Percentiles rank a stretch among this genome's conserved stretches.
These are phyloP conservation scores for Kwoniella dendrophila DNA, from an alignment of 768 basidiomycete species.

Conservation along the genomic window DNA sequence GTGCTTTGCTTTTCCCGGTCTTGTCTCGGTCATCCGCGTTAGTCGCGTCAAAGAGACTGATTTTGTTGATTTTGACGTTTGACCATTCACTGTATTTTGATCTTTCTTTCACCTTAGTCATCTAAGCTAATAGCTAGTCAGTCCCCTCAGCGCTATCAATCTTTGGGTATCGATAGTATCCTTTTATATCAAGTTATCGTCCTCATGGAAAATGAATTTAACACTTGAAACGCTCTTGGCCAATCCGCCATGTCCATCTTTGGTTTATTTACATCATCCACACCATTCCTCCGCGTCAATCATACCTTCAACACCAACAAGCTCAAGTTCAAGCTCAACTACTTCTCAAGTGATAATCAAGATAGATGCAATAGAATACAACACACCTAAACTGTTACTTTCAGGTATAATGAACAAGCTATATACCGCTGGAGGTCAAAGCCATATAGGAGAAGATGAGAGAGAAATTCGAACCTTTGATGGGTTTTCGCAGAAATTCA, in stretches of 20 bases:
- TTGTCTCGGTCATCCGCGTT: neutral
- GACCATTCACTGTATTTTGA: too few species aligned
- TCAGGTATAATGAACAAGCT: constrained; percentile 32
- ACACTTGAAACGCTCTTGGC: constrained; percentile 29
- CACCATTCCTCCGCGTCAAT: constrained; percentile 42
- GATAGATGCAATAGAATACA: constrained; percentile 36
- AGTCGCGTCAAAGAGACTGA: neutral
- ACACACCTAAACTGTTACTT: constrained; percentile 36
- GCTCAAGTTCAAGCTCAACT: neutral
- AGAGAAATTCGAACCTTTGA: constrained; percentile 36
- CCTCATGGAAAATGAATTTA: constrained; percentile 8
- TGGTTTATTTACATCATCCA: constrained; percentile 54
- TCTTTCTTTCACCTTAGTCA: too few species aligned
- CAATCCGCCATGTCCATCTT: constrained; percentile 32
- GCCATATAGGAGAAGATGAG: constrained; percentile 4
- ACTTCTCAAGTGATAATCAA: constrained; percentile 1
- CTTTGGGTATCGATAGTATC: too few species aligned
- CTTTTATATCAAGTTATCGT: too few species aligned
- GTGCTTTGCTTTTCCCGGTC: neutral
- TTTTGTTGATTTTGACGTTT: too few species aligned
- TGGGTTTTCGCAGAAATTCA: constrained; percentile 31
- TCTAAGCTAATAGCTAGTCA: neutral
- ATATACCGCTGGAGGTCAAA: too few species aligned
- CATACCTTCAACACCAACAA: neutral
- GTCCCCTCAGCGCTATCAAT: too few species aligned